These are phyloP conservation scores for Neonectria sp. DNA, from an alignment of 2,329 filamentous ascomycete species.

Conservation along the genomic window DNA sequence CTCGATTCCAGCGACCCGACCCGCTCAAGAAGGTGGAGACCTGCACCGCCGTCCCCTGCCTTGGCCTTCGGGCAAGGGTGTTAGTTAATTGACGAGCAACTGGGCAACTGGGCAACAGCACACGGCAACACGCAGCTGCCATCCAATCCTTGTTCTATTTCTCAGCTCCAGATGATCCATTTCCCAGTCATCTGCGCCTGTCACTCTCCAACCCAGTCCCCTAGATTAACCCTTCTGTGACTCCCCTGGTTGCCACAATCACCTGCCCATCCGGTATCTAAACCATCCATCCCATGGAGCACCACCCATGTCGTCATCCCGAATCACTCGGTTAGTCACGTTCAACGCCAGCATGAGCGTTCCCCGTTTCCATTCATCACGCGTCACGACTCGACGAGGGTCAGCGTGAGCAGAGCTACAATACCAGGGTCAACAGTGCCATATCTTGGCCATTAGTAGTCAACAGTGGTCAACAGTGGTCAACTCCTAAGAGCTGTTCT, in stretches of 20 bases:
- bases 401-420: not conserved
- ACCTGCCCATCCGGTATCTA: constrained; percentile 25
- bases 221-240: constrained; percentile 3
- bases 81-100: not conserved
- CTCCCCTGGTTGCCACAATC: constrained; percentile 8
- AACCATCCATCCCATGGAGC: not conserved
- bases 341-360: constrained; percentile 33
- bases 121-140: not conserved
- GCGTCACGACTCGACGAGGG: constrained; percentile 26
- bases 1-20: not conserved
- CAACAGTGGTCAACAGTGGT: not conserved
- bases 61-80: not conserved
- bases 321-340: constrained; percentile 39
- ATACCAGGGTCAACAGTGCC: not conserved
- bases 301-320: constrained; percentile 36
- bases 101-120: not conserved
- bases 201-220: not conserved
- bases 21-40: not conserved
- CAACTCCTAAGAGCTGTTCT: not conserved
- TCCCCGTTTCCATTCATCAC: constrained; percentile 33
- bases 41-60: not conserved
- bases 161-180: not conserved
- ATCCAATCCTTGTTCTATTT: not conserved
- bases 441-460: not conserved
- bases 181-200: constrained; percentile 25